phyloP scores from a whole-genome alignment of 2,329 filamentous ascomycete species.

The Tolypocladium ophioglossoides region DNA sequence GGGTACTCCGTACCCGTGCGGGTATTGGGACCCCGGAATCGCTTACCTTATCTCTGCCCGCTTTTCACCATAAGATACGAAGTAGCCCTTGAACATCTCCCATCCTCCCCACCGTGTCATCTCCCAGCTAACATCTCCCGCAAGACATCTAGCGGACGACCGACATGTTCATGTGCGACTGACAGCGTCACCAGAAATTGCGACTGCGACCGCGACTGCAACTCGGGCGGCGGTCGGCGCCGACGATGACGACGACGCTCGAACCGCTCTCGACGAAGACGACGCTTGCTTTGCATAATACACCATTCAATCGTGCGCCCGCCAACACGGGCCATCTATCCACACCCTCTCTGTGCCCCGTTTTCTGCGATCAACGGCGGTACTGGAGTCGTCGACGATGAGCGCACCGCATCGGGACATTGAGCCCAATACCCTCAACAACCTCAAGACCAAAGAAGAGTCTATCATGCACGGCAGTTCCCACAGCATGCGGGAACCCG shows the following conservation, averaged over 20 bases:
- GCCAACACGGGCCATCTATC: neutral
- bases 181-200: too few relatives aligned
- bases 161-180: too few relatives aligned
- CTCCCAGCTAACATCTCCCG: too few relatives aligned
- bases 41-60: too few relatives aligned
- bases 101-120: too few relatives aligned
- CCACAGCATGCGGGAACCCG: conserved; percentile 39
- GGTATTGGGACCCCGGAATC: too few relatives aligned
- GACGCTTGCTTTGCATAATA: neutral
- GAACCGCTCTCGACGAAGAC: neutral
- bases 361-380: neutral
- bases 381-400: conserved; percentile 14
- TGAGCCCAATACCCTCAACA: conserved; percentile 47
- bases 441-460: conserved; percentile 49
- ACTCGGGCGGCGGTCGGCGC: neutral
- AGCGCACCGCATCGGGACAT: conserved; percentile 33
- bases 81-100: too few relatives aligned
- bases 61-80: too few relatives aligned
- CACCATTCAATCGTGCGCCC: neutral
- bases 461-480: conserved; percentile 38
- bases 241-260: neutral
- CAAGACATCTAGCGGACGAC: too few relatives aligned
- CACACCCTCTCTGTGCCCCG: neutral
- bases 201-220: neutral
- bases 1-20: too few relatives aligned